Evolutionary conservation across 768 basidiomycete genomes (phyloP).

Genomic region (Collybiopsis luxurians): DNA sequence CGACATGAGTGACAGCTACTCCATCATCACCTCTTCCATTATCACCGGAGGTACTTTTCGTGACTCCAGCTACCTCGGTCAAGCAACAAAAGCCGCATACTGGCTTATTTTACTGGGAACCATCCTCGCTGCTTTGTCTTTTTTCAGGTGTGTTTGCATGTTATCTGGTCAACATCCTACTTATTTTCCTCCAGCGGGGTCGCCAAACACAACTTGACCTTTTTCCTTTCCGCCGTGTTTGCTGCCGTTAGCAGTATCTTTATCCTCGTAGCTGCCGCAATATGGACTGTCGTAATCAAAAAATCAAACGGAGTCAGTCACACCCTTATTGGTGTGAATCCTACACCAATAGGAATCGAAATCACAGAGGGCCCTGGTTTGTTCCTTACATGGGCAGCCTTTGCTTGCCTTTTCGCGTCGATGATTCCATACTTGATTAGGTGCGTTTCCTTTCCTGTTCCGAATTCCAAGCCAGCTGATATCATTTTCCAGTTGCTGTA

Average conservation of each 20-base stretch:
- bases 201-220: constrained; percentile 59
- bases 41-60: constrained; percentile 52
- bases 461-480: neutral
- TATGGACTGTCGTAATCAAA: constrained; percentile 77
- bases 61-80: constrained; percentile 60
- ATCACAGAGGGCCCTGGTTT: constrained; percentile 62
- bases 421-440: constrained; percentile 76
- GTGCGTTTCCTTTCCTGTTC: constrained; percentile 34
- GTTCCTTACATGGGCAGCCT: constrained; percentile 72
- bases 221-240: constrained; percentile 64
- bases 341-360: constrained; percentile 55
- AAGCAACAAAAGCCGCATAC: constrained; percentile 66
- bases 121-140: constrained; percentile 59
- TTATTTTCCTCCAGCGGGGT: constrained; percentile 54
- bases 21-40: constrained; percentile 50
- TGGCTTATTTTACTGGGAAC: constrained; percentile 75
- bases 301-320: constrained; percentile 60
- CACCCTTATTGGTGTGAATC: constrained; percentile 35
- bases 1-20: constrained; percentile 69
- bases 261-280: constrained; percentile 64
- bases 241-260: constrained; percentile 59
- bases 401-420: constrained; percentile 62
- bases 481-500: constrained; percentile 61
- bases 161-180: too few relatives aligned
- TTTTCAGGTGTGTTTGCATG: constrained; percentile 59